Conservation (phyloP, 1,139 yeast genomes). For the Taphrina pruni region DNA sequence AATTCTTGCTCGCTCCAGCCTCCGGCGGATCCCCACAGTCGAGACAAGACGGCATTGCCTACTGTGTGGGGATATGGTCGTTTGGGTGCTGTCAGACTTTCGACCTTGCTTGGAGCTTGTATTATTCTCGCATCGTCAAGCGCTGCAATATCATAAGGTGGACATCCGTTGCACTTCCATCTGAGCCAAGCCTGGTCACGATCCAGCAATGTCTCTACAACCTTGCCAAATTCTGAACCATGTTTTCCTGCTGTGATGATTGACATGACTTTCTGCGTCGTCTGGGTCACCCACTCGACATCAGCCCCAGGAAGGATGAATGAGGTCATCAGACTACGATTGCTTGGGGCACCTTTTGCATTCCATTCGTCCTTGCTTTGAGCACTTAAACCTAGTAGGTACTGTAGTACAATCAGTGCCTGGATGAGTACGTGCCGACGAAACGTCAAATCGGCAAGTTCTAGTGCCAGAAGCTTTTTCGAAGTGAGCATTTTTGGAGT, state of each 20-base stretch:
- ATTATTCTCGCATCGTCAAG: slow-evolving; percentile 39
- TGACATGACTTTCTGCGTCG: slow-evolving; percentile 43
- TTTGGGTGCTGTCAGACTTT: slow-evolving; percentile 13
- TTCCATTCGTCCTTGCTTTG: slow-evolving; percentile 46
- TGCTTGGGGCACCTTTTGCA: slow-evolving; percentile 46
- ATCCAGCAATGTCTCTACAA: slow-evolving; percentile 47
- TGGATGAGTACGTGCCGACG: slow-evolving; percentile 52
- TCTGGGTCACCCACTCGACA: slow-evolving; percentile 46
- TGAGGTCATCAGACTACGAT: slow-evolving; percentile 49
- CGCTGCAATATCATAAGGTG: slow-evolving; percentile 43
- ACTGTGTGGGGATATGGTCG: slow-evolving; percentile 49
- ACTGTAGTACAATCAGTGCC: slow-evolving; percentile 50
- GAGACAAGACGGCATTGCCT: slow-evolving; percentile 53
- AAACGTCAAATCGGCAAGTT: slow-evolving; percentile 51
- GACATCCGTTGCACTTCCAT: slow-evolving; percentile 53
- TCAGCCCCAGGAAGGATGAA: slow-evolving; percentile 47
- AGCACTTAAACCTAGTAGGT: slow-evolving; percentile 48
- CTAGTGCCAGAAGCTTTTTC: slow-evolving; percentile 28
- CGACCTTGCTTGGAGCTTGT: slow-evolving; percentile 48
- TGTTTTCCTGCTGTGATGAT: slow-evolving; percentile 37
- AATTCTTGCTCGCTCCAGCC: slow-evolving; percentile 9
- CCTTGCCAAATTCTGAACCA: slow-evolving; percentile 46
- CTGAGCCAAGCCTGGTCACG: slow-evolving; percentile 52
- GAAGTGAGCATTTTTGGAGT: slow-evolving; percentile 41
- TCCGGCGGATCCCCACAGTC: slow-evolving; percentile 49